These are phyloP conservation scores for Scheffersomyces spartinae DNA, from an alignment of 805 yeast species.

Conservation along the genomic window DNA sequence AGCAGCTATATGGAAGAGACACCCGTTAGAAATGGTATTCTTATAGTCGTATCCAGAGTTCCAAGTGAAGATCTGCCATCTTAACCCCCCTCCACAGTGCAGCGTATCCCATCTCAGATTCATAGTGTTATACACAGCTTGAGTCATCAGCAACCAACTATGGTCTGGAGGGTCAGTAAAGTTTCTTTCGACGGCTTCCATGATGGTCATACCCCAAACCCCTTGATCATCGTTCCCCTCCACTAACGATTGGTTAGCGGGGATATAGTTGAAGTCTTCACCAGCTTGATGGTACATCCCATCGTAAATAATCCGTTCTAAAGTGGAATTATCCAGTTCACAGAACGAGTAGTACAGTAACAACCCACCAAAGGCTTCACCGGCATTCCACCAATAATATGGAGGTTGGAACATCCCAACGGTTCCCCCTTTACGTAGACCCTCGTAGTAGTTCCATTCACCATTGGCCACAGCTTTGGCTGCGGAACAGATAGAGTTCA, in stretches of 20 bases:
- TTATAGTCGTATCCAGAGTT: conserved; percentile 35
- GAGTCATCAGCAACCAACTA: conserved; percentile 17
- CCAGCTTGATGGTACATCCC: conserved; percentile 36
- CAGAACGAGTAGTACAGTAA: conserved; percentile 29
- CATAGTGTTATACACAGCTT: conserved; percentile 21
- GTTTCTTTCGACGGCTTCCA: conserved; percentile 36
- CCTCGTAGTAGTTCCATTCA: conserved; percentile 34
- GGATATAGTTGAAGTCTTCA: conserved; percentile 28
- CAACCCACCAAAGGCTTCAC: conserved; percentile 39
- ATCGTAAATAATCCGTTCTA: conserved; percentile 16
- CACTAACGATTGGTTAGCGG: conserved; percentile 33
- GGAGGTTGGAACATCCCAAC: conserved; percentile 35
- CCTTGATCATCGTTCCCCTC: conserved; percentile 45
- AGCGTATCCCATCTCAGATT: conserved; percentile 30
- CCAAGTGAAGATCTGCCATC: conserved; percentile 41
- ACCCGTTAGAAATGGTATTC: conserved; percentile 33
- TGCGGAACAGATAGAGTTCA: conserved; percentile 30
- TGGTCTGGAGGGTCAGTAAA: conserved; percentile 21
- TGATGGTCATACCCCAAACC: conserved; percentile 37
- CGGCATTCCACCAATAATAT: conserved; percentile 45
- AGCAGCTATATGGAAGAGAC: conserved; percentile 33
- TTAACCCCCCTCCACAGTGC: conserved; percentile 30
- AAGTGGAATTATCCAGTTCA: conserved; percentile 19
- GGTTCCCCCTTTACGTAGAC: conserved; percentile 29
- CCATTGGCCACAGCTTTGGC: conserved; percentile 25